Evolutionary conservation across 2,329 filamentous ascomycete species (phyloP).

Genomic region (Alternaria panax): DNA sequence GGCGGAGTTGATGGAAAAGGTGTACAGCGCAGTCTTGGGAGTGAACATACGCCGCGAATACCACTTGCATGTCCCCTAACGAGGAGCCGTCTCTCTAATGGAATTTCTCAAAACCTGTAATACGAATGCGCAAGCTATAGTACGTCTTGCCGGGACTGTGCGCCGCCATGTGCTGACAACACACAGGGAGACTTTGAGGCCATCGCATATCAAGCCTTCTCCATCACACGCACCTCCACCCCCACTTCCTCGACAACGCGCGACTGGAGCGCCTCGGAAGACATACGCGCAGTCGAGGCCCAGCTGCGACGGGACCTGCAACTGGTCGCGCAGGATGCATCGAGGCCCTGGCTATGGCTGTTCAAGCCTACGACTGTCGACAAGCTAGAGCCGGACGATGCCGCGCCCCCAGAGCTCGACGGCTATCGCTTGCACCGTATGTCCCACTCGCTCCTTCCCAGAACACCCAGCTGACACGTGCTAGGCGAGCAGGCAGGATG

Average conservation of each 20-base stretch:
- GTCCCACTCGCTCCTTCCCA: constrained; percentile 2
- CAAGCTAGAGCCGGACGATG: constrained; percentile 28
- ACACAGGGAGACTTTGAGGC: constrained; percentile 48
- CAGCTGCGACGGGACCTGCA: constrained; percentile 37
- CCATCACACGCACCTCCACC: constrained; percentile 34
- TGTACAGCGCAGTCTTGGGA: constrained; percentile 44
- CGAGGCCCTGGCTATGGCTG: constrained; percentile 45
- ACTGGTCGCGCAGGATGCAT: constrained; percentile 42
- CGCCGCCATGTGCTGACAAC: constrained; percentile 21
- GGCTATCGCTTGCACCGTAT: constrained; percentile 44
- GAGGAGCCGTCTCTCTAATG: constrained; percentile 45
- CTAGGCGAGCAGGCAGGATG: constrained; percentile 44
- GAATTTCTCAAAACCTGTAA: constrained; percentile 49
- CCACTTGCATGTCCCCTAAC: constrained; percentile 50
- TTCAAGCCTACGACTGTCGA: constrained; percentile 40
- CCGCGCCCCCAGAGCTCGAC: constrained; percentile 36
- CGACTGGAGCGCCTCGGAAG: constrained; percentile 33
- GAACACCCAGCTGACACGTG: constrained; percentile 26
- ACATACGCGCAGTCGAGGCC: constrained; percentile 42
- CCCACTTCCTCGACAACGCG: constrained; percentile 16
- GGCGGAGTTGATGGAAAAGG: constrained; percentile 49
- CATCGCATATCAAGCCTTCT: constrained; percentile 48
- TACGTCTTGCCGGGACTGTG: constrained; percentile 10
- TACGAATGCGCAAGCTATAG: constrained; percentile 51
- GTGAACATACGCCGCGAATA: constrained; percentile 47